Evolutionary conservation across 2,329 filamentous ascomycete genomes (phyloP), one percentile per base, ranked within the genome.

Genomic region (Cytospora piceae): DNA sequence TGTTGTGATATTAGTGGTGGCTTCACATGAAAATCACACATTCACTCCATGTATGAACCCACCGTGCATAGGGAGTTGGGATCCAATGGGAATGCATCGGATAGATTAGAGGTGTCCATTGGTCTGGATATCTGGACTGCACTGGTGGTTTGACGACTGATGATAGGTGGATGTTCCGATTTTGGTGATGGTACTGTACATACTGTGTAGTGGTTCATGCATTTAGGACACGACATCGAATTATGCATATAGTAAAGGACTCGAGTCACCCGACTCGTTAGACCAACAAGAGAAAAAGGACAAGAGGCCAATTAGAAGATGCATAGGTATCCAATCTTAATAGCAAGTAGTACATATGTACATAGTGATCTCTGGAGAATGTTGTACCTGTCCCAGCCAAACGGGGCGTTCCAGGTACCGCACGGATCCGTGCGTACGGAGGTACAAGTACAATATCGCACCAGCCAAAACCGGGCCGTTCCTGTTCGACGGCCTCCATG

Each of bases 401-500:
- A 56, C 37, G 14, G n/a, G 52, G 52, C 49, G 60, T 46, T 22
- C 5, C n/a, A 27, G 60, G 37, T 62, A 62, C 60, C 39, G 39
- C 20, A 42, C 17, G 6, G 15, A 42, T n/a, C 39, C 8, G 17
- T 20, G 20, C 7, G 17, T 42, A 11, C 15, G 39, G 39, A 42
- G 2, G 12, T 29, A 46, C 20, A 31, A 42, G 12, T 24, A 34
- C 24, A 22, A n/a, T 29, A 27, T 52, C 24, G 54, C 51, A n/a
- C 59, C 51, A 46, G 53, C 37, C 60, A 56, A 56, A 56, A 49
- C 20, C 60, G 60, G 60, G 52, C 60, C 60, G 60, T 56, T 62
- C 60, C 60, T 42, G 60, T 53, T 62, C 60, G 60, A 53, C 60
- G 54, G 52, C 52, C 37, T 62, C 52, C 52, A 31, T 42, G 11